These are phyloP conservation scores for Cercophora sp. DNA, from an alignment of 495 filamentous ascomycete genomes.

Conservation along the genomic window DNA sequence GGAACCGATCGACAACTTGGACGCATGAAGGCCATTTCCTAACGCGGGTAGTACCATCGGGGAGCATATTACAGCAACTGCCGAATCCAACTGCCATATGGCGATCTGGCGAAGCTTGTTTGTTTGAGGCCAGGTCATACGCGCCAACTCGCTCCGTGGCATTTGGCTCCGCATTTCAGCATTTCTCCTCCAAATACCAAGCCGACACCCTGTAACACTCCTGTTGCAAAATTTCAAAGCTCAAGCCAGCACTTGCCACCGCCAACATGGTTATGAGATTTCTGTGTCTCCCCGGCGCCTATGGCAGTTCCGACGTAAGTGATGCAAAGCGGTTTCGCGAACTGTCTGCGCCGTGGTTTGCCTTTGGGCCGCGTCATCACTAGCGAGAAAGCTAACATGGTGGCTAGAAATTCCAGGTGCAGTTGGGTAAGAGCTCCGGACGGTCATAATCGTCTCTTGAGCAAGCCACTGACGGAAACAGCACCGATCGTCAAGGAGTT, in stretches of 20 bases:
- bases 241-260: background rate
- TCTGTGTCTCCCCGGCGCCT: constrained; percentile 43
- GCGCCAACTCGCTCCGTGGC: constrained; percentile 1
- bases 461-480: constrained; percentile 8
- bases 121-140: constrained; percentile 7
- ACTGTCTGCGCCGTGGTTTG: background rate
- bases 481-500: constrained; percentile 47
- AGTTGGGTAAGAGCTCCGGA: constrained; percentile 35
- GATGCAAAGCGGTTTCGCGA: background rate
- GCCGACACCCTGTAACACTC: background rate
- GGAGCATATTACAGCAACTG: constrained; percentile 19
- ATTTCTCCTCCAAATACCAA: constrained; percentile 10
- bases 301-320: constrained; percentile 51
- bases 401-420: constrained; percentile 49
- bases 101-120: constrained; percentile 3
- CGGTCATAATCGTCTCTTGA: background rate
- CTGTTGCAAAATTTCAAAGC: background rate
- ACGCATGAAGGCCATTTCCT: constrained; percentile 13
- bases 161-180: background rate
- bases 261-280: constrained; percentile 34
- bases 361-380: too few relatives aligned
- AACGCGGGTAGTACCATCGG: constrained; percentile 5
- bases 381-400: constrained; percentile 17
- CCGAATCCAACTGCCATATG: constrained; percentile 19
- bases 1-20: background rate